These are phyloP conservation scores for Wallacemonas sp. DNA, from an alignment of 208 protist species.

Conservation along the genomic window DNA sequence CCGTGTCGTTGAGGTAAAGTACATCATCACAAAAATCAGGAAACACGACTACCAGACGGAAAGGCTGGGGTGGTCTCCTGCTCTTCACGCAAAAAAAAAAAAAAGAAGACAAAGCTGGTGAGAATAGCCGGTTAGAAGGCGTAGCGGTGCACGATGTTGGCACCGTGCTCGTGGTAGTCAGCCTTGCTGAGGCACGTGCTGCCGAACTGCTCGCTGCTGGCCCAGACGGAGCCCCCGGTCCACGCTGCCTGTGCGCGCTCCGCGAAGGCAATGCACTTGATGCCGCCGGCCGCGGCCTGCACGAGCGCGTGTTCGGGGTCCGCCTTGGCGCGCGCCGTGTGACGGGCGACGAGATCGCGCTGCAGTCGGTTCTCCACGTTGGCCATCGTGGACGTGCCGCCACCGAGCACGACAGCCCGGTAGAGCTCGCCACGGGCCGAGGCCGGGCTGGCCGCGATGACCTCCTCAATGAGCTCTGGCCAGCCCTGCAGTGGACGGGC, in stretches of 20 bases:
- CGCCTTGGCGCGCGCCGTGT: neutral
- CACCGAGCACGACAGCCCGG: constrained; percentile 93
- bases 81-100: constrained; percentile 9
- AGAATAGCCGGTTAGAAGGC: constrained; percentile 45
- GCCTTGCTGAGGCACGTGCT: constrained; percentile 72
- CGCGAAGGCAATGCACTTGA: constrained; percentile 72
- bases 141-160: constrained; percentile 62
- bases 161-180: constrained; percentile 84
- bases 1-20: neutral
- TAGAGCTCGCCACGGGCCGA: constrained; percentile 61
- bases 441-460: constrained; percentile 41
- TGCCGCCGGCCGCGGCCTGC: constrained; percentile 9
- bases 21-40: constrained; percentile 11
- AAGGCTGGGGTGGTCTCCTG: no score
- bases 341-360: constrained; percentile 49
- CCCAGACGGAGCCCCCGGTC: constrained; percentile 87
- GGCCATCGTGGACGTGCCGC: constrained; percentile 90
- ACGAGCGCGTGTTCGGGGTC: neutral
- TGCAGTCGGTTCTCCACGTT: constrained; percentile 80
- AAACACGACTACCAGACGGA: no score
- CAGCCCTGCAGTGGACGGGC: constrained; percentile 32
- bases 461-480: constrained; percentile 51
- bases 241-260: constrained; percentile 80
- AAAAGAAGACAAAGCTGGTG: neutral
- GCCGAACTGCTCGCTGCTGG: constrained; percentile 67